Conservation (phyloP, 1,284 basidiomycete species). For the Fomitopsis palustris region DNA sequence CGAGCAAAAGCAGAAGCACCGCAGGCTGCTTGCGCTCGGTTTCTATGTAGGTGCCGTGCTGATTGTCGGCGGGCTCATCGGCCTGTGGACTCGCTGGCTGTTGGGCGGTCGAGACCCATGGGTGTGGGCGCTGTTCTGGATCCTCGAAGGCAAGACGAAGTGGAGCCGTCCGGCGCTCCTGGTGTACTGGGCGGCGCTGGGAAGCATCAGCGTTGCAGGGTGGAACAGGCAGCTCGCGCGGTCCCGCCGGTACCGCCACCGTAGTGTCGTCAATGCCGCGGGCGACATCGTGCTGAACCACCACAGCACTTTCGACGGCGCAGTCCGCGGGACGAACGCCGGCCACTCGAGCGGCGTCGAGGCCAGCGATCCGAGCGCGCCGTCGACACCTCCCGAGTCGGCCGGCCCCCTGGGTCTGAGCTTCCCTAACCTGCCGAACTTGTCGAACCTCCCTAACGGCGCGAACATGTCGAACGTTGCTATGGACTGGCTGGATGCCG, state of each 20-base stretch:
- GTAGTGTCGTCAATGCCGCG: slow-evolving; percentile 30
- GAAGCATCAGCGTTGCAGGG: slow-evolving; percentile 82
- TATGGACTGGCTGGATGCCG: slow-evolving; percentile 82
- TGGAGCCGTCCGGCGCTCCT: slow-evolving; percentile 86
- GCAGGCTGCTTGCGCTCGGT: slow-evolving; percentile 80
- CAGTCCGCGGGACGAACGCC: slow-evolving; percentile 9
- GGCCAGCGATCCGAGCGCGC: slow-evolving; percentile 22
- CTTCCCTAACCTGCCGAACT: slow-evolving; percentile 51
- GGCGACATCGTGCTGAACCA: slow-evolving; percentile 12
- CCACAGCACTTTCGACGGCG: slow-evolving; percentile 14
- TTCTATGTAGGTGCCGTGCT: slow-evolving; percentile 82
- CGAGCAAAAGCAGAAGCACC: slow-evolving; percentile 82
- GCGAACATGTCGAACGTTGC: slow-evolving; percentile 56
- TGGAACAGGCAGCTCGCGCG: slow-evolving; percentile 89
- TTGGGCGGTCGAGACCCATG: slow-evolving; percentile 85
- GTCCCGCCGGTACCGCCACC: slow-evolving; percentile 61
- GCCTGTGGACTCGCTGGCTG: slow-evolving; percentile 90
- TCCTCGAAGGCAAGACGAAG: slow-evolving; percentile 69
- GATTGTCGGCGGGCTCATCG: slow-evolving; percentile 84
- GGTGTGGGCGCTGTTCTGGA: slow-evolving; percentile 78
- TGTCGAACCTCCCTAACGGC: slow-evolving; percentile 40
- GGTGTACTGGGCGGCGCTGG: slow-evolving; percentile 82
- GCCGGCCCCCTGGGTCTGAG: slow-evolving; percentile 36
- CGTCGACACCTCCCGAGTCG: slow-evolving; percentile 20
- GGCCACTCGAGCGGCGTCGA: slow-evolving; percentile 7